phyloP scores from a whole-genome alignment of 164 flowering plant genomes.

The Sextonia rubra region DNA sequence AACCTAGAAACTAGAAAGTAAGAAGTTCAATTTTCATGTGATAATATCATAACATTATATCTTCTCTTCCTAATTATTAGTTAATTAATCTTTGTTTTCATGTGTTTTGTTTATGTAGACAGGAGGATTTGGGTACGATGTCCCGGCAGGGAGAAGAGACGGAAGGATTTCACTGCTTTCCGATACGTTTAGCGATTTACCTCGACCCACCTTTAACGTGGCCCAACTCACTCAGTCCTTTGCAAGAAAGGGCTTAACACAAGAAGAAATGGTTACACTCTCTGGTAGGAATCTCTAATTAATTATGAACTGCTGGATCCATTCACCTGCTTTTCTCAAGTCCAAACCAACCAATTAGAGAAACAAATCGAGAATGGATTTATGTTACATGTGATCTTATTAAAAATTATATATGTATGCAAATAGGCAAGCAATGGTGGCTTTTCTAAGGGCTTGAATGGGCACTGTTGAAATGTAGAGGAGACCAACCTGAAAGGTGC shows the following conservation, averaged over 20 bases:
- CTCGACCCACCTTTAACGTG: conserved; percentile 25
- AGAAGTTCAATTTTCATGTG: conserved; percentile 38
- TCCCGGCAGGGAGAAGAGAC: conserved; percentile 58
- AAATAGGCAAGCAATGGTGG: too few species aligned
- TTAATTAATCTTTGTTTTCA: too few species aligned
- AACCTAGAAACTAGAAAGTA: conserved; percentile 15
- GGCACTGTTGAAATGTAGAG: too few species aligned
- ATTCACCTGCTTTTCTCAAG: too few species aligned
- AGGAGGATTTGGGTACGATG: conserved; percentile 40
- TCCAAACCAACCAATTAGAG: too few species aligned
- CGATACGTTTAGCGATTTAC: conserved; percentile 31
- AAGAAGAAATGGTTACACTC: conserved; percentile 38
- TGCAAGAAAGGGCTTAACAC: conserved; percentile 39
- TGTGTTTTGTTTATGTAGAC: conserved; percentile 27
- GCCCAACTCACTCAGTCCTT: conserved; percentile 36
- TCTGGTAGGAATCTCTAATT: conserved; percentile 31
- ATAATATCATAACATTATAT: conserved; percentile 30
- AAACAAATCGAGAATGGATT: too few species aligned
- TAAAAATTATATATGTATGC: too few species aligned
- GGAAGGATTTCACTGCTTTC: conserved; percentile 42
- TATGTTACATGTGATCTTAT: too few species aligned
- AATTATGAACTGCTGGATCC: neutral
- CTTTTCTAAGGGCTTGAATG: too few species aligned
- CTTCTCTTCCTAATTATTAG: neutral
- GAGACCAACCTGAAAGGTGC: too few species aligned